Percentiles rank a stretch among this genome's conserved stretches.
Conservation (phyloP, 1,139 yeast genomes). For the Sugiyamaella grinbergsii region DNA sequence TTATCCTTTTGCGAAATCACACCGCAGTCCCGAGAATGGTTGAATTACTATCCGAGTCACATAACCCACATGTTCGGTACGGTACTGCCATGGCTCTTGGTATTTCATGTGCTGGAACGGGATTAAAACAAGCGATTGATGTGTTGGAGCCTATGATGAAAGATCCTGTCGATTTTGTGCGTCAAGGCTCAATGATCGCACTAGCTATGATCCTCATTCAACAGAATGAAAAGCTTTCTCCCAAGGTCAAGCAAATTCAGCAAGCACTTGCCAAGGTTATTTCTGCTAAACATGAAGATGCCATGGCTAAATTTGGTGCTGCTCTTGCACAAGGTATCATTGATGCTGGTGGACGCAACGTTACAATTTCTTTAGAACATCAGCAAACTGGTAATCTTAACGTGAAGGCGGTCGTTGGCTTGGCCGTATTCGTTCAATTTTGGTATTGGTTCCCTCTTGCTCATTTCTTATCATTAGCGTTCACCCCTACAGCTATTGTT, state of each 20-base stretch:
- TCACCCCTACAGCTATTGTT: constrained; percentile 87
- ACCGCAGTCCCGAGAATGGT: constrained; percentile 95
- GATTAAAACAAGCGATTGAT: constrained; percentile 83
- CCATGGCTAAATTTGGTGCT: constrained; percentile 96
- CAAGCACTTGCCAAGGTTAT: constrained; percentile 75
- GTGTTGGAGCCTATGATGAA: constrained; percentile 89
- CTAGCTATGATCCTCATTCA: constrained; percentile 90
- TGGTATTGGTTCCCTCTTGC: constrained; percentile 99
- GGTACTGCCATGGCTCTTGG: constrained; percentile 98
- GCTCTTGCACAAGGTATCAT: constrained; percentile 96
- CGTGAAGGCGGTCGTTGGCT: constrained; percentile 87
- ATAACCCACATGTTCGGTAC: constrained; percentile 96
- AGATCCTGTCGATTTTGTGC: constrained; percentile 95
- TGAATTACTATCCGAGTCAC: constrained; percentile 88
- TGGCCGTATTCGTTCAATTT: constrained; percentile 85
- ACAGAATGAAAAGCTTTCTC: constrained; percentile 82
- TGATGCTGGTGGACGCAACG: constrained; percentile 98
- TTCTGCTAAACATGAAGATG: constrained; percentile 90
- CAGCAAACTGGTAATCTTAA: constrained; percentile 89
- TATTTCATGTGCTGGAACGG: constrained; percentile 96
- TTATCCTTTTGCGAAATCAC: constrained; percentile 85
- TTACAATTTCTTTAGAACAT: constrained; percentile 89
- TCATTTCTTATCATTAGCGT: constrained; percentile 88
- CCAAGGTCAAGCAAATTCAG: constrained; percentile 77
- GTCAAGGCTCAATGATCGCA: constrained; percentile 96